phyloP scores from a whole-genome alignment of 2,329 filamentous ascomycete species.

The Aspergillus unguis region DNA sequence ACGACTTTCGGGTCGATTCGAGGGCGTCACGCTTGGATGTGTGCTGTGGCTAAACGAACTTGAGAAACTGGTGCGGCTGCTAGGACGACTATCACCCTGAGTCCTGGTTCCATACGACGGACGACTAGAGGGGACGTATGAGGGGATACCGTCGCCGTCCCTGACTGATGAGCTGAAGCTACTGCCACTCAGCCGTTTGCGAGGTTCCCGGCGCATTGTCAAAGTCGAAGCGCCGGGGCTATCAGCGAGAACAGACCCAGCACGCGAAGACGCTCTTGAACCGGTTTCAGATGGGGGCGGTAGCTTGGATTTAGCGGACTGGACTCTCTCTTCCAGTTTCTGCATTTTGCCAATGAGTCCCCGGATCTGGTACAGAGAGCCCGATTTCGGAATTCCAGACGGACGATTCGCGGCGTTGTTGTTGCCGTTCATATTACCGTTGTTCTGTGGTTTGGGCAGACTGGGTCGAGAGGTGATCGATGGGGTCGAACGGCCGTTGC shows the following conservation, averaged over 20 bases:
- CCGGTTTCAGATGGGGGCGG: slow-evolving; percentile 77
- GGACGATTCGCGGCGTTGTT: slow-evolving; percentile 40
- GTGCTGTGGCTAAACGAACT: slow-evolving; percentile 42
- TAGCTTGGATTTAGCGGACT: slow-evolving; percentile 85
- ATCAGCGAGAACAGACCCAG: slow-evolving; percentile 48
- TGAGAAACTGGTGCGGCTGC: slow-evolving; percentile 66
- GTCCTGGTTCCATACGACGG: slow-evolving; percentile 50
- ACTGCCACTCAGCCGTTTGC: slow-evolving; percentile 43
- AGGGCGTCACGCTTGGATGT: slow-evolving; percentile 33
- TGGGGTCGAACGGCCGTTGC: slow-evolving; percentile 46
- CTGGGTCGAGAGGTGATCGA: slow-evolving; percentile 41
- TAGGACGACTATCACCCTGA: slow-evolving; percentile 60
- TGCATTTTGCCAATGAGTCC: slow-evolving; percentile 96
- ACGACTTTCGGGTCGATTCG: slow-evolving; percentile 62
- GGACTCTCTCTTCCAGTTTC: slow-evolving; percentile 87
- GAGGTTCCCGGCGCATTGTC: slow-evolving; percentile 50
- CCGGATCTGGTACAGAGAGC: slow-evolving; percentile 87
- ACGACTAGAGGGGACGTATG: slow-evolving; percentile 33
- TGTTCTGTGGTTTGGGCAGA: slow-evolving; percentile 17
- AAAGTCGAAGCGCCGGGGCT: slow-evolving; percentile 53
- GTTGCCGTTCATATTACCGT: slow-evolving; percentile 22
- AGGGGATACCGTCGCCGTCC: slow-evolving; percentile 36
- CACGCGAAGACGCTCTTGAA: slow-evolving; percentile 74
- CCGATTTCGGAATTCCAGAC: slow-evolving; percentile 54
- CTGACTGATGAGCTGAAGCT: slow-evolving; percentile 39